phyloP scores from a whole-genome alignment of 306 rosid species.

The Trifolium dubium region DNA sequence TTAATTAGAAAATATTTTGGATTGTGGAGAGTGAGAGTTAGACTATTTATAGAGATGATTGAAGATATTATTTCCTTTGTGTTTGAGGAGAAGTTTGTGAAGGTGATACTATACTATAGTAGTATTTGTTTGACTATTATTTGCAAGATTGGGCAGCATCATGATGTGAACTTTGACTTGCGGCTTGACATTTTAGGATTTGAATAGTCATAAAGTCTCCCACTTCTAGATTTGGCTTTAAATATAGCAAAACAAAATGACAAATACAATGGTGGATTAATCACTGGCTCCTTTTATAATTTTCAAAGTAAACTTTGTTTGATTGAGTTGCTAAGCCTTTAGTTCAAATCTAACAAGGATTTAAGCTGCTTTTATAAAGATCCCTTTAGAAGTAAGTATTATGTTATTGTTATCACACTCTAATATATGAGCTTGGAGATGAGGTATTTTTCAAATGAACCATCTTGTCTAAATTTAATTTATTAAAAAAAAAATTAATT shows the following conservation, averaged over 20 bases:
- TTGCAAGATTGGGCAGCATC: neutral
- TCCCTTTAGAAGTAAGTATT: too few species aligned
- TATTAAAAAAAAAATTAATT: too few species aligned
- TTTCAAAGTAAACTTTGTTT: too few species aligned
- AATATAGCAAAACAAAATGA: neutral
- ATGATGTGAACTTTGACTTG: conserved; percentile 19
- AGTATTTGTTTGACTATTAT: neutral
- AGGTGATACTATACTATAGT: neutral
- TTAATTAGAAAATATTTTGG: neutral
- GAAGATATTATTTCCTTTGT: neutral
- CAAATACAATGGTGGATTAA: neutral
- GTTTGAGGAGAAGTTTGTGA: neutral
- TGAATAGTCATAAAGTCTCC: neutral
- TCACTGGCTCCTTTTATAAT: too few species aligned
- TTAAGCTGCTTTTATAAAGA: too few species aligned
- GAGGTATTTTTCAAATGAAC: too few species aligned
- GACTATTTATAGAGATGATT: conserved; percentile 26
- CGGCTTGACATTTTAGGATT: neutral
- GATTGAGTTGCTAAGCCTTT: too few species aligned
- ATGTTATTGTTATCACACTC: too few species aligned
- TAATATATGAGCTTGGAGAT: too few species aligned
- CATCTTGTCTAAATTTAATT: too few species aligned
- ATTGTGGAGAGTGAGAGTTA: neutral
- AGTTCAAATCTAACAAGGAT: too few species aligned
- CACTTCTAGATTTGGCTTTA: conserved; percentile 9